Evolutionary conservation across 306 rosid species (phyloP).

Genomic region (Fagus crenata): DNA sequence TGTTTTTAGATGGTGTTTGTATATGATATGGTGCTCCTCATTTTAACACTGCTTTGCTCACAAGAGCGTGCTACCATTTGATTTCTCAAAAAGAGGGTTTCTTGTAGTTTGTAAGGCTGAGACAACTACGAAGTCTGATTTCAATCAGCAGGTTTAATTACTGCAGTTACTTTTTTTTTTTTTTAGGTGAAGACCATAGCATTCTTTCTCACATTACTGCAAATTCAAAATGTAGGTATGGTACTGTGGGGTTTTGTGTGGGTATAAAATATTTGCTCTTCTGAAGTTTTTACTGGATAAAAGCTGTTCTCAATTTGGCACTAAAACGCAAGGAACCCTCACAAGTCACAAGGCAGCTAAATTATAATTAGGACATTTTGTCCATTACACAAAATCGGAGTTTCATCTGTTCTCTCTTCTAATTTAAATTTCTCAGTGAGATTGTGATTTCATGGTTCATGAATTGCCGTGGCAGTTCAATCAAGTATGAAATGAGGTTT

Average conservation of each 20-base stretch:
- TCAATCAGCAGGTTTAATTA: constrained; percentile 41
- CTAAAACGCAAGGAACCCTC: neutral
- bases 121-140: constrained; percentile 17
- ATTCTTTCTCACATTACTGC: constrained; percentile 20
- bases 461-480: no score
- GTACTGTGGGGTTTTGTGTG: neutral
- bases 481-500: no score
- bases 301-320: neutral
- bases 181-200: constrained; percentile 29
- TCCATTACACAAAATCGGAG: no score
- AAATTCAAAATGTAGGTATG: constrained; percentile 39
- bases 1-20: constrained; percentile 46
- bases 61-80: constrained; percentile 39
- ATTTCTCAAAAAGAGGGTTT: constrained; percentile 33
- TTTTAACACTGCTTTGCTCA: constrained; percentile 31
- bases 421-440: neutral
- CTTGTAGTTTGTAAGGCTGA: constrained; percentile 33
- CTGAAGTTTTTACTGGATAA: neutral
- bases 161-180: constrained; percentile 20
- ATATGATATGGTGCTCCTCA: constrained; percentile 45
- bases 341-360: neutral
- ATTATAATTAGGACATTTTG: neutral
- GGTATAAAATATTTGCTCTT: neutral
- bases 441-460: neutral
- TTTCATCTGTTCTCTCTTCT: neutral